Evolutionary conservation across 1,284 basidiomycete species (phyloP).

Genomic region (Boletus smithii): DNA sequence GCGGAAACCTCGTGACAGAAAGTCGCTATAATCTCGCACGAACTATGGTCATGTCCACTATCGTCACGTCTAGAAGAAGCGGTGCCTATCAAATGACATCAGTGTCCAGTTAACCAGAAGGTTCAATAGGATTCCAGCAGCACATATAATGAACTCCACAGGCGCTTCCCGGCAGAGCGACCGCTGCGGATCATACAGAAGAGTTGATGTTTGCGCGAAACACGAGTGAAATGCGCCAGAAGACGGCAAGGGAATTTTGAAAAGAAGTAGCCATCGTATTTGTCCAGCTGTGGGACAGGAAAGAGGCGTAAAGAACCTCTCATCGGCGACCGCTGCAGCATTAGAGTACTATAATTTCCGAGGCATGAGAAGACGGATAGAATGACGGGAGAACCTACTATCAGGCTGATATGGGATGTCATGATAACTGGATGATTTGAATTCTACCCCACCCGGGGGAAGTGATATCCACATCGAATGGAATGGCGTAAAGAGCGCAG

Average conservation of each 20-base stretch:
- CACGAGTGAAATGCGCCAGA: slow-evolving; percentile 15
- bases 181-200: slow-evolving; percentile 13
- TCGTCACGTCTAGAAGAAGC: slow-evolving; percentile 17
- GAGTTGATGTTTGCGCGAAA: neutral
- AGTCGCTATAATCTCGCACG: slow-evolving; percentile 9
- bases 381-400: slow-evolving; percentile 16
- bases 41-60: slow-evolving; percentile 2
- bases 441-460: slow-evolving; percentile 14
- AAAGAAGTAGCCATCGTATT: slow-evolving; percentile 10
- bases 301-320: slow-evolving; percentile 14
- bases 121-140: slow-evolving; percentile 10
- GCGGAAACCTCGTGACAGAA: slow-evolving; percentile 19
- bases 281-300: slow-evolving; percentile 1
- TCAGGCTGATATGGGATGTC: slow-evolving; percentile 7
- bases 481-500: slow-evolving; percentile 23
- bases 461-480: slow-evolving; percentile 23
- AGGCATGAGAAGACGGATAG: slow-evolving; percentile 23
- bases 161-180: slow-evolving; percentile 4
- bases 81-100: slow-evolving; percentile 29
- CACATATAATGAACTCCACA: slow-evolving; percentile 18
- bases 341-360: slow-evolving; percentile 28
- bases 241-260: slow-evolving; percentile 4
- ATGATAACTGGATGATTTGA: slow-evolving; percentile 8
- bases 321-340: slow-evolving; percentile 13
- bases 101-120: slow-evolving; percentile 16